These are phyloP conservation scores for Eudorina sp. DNA, from an alignment of 139 green algal species.

Conservation along the genomic window DNA sequence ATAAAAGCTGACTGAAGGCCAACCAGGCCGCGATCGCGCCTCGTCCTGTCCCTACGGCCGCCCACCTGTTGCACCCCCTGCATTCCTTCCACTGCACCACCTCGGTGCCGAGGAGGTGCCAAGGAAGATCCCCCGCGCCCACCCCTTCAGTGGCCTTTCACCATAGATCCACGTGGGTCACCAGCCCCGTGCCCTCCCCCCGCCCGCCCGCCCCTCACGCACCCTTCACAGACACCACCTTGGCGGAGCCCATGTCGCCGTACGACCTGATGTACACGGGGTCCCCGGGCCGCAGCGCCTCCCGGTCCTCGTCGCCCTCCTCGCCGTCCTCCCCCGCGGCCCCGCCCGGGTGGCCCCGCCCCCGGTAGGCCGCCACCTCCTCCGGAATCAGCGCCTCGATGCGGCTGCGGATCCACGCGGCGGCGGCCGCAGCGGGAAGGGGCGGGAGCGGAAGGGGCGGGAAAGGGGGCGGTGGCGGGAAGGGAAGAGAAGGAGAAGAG, in stretches of 20 bases:
- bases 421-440: not conserved
- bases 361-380: constrained; percentile 14
- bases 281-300: constrained; percentile 38
- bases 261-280: constrained; percentile 28
- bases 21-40: too few species aligned
- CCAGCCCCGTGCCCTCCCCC: too few species aligned
- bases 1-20: too few species aligned
- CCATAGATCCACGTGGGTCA: too few species aligned
- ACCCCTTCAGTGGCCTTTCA: too few species aligned
- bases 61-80: too few species aligned
- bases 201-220: not conserved
- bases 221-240: constrained; percentile 1
- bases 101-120: too few species aligned
- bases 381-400: constrained; percentile 43
- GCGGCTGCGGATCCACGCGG: not conserved
- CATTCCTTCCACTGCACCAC: too few species aligned
- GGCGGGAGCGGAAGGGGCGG: not conserved
- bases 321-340: not conserved
- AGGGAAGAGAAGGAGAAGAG: not conserved
- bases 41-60: too few species aligned
- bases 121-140: too few species aligned
- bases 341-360: not conserved
- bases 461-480: not conserved
- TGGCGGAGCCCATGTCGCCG: constrained; percentile 6
- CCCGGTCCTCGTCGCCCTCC: not conserved